Evolutionary conservation across 257 asterid species (phyloP).

Genomic region (Ligustrum vulgare): DNA sequence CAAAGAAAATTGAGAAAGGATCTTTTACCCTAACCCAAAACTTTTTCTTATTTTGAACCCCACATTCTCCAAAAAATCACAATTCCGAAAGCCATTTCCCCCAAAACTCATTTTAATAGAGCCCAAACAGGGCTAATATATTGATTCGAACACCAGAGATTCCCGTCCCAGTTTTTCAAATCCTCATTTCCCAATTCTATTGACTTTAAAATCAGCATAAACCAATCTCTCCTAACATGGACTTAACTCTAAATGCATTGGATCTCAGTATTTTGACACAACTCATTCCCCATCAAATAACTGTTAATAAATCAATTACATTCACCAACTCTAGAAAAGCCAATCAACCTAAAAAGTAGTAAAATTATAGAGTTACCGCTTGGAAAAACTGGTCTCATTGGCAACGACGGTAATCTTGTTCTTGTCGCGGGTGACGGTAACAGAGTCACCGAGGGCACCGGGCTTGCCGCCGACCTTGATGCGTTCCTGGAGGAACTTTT

Average conservation of each 20-base stretch:
- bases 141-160: too few relatives aligned
- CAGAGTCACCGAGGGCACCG: constrained; percentile 50
- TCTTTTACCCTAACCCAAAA: too few relatives aligned
- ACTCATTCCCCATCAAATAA: neutral
- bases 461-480: constrained; percentile 53
- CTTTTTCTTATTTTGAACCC: too few relatives aligned
- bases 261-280: too few relatives aligned
- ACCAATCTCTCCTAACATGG: neutral
- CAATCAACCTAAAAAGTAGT: neutral
- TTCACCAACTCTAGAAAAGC: neutral
- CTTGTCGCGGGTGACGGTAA: constrained; percentile 43
- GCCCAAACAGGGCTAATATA: too few relatives aligned
- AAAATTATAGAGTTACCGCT: constrained; percentile 26
- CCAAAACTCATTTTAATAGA: too few relatives aligned
- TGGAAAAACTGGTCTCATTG: constrained; percentile 39
- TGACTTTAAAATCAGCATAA: neutral
- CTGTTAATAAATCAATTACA: neutral
- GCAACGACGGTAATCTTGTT: constrained; percentile 44
- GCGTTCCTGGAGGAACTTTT: constrained; percentile 51
- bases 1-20: too few relatives aligned
- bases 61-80: too few relatives aligned
- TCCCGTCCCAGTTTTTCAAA: neutral
- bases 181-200: neutral
- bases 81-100: too few relatives aligned
- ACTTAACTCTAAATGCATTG: neutral